Conservation (phyloP, 2,329 filamentous ascomycete genomes). For the Chrysosporium queenslandicum region DNA sequence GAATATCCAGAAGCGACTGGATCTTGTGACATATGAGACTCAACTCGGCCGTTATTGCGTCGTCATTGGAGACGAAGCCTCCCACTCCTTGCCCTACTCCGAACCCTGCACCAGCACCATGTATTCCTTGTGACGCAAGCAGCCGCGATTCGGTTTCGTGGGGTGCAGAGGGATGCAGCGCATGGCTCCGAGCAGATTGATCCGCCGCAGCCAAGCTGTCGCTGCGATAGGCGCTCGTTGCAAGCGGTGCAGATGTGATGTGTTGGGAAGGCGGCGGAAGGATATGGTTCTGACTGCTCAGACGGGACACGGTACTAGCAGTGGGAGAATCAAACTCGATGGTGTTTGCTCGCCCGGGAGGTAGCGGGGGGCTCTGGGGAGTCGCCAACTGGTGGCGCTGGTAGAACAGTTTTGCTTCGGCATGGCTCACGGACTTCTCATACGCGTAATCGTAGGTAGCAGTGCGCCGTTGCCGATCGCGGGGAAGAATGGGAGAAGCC, state of each 20-base stretch:
- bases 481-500: constrained; percentile 25
- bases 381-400: constrained; percentile 62
- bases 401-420: constrained; percentile 92
- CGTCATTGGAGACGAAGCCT: constrained; percentile 61
- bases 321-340: constrained; percentile 17
- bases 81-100: constrained; percentile 52
- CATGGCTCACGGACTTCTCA: constrained; percentile 88
- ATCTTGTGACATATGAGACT: constrained; percentile 82
- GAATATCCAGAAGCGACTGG: constrained; percentile 74
- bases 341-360: constrained; percentile 24
- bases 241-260: constrained; percentile 17
- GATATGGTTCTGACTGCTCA: constrained; percentile 17
- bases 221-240: constrained; percentile 15
- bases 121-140: constrained; percentile 45
- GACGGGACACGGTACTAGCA: constrained; percentile 20
- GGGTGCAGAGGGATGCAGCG: constrained; percentile 42
- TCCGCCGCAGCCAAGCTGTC: constrained; percentile 39
- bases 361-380: constrained; percentile 29
- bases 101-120: constrained; percentile 50
- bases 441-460: constrained; percentile 89
- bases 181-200: constrained; percentile 40
- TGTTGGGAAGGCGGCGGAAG: constrained; percentile 11
- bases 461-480: constrained; percentile 52
- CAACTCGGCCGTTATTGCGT: constrained; percentile 73
- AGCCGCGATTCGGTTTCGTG: constrained; percentile 48